phyloP scores from a whole-genome alignment of 2,329 filamentous ascomycete genomes.

The Diplodia seriata region DNA sequence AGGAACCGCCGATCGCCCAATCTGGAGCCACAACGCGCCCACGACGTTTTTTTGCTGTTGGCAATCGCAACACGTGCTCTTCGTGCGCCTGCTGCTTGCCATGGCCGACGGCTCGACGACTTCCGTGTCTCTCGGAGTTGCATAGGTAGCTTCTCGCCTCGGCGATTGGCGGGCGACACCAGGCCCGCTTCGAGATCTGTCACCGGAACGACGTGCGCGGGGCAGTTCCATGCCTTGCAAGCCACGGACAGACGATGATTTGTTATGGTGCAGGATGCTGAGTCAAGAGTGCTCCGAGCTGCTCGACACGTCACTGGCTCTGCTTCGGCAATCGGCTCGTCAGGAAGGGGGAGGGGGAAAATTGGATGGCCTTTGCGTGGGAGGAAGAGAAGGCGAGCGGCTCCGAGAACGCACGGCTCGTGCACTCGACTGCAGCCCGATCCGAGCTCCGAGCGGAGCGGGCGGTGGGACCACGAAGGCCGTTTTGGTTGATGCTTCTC shows the following conservation, averaged over 20 bases:
- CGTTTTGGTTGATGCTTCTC: conserved; percentile 4
- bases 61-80: too few relatives aligned
- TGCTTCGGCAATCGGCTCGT: not conserved
- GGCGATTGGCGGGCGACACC: not conserved
- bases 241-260: conserved; percentile 16
- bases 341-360: not conserved
- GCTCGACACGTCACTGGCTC: conserved; percentile 14
- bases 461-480: conserved; percentile 10
- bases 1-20: conserved; percentile 26
- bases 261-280: not conserved
- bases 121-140: not conserved
- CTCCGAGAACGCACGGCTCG: conserved; percentile 29
- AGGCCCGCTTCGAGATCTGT: conserved; percentile 1
- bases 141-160: not conserved
- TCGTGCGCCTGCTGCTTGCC: too few relatives aligned
- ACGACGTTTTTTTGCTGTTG: not conserved
- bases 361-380: not conserved
- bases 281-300: not conserved
- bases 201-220: not conserved
- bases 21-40: conserved; percentile 19
- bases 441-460: conserved; percentile 7
- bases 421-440: conserved; percentile 21
- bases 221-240: not conserved
- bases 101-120: not conserved
- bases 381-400: conserved; percentile 16